Evolutionary conservation across 2,329 filamentous ascomycete genomes (phyloP), one percentile per base, ranked within the genome.

Genomic region (Samsoniella hepiali): DNA sequence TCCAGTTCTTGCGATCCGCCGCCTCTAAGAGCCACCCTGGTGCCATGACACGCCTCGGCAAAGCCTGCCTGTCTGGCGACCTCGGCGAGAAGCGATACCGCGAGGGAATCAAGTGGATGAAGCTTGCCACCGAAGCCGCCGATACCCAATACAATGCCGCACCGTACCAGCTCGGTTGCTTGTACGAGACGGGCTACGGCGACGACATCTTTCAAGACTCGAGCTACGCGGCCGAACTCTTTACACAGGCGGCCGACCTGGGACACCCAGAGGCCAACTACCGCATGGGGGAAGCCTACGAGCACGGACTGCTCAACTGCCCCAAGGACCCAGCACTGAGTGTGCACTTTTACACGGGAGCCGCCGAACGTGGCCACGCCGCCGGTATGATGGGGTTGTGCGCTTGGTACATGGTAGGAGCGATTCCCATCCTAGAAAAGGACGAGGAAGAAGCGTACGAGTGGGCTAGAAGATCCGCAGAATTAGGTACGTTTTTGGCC

Each of bases 361-460:
- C 95, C 13, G 95, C 95, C 2, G 91, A 96, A 71, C 83, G 84
- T 53, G 92, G 91, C 1, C 90, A 97, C 71, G 83, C 93, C 0
- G 84, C 88, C 55, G 94, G 93, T 55, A 98, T 98, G 93, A 97
- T 99, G 93, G 94, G 94, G 5, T 82, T 99, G 9, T 99, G 95
- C 76, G 95, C 95, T 11, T 99, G 95, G 95, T 99, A 98, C 75
- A 90, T 98, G 83, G 90, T 98, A 47, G 95, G 95, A 11, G 95
- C 95, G 1, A 90, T 93, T 68, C 93, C 93, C 0, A 87, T 98
- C 15, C 79, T 99, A 29, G 93, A 97, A 65, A 97, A 95, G 77
- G 94, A 99, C 70, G 94, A 98, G 75, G 89, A 90, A 69, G 95
- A 99, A 76, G 95, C 95, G 10, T 98, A 96, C 72, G 93, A 97